Evolutionary conservation across 345 rosid species (phyloP), one percentile per base, ranked within the genome.

Genomic region (Dimocarpus longan): DNA sequence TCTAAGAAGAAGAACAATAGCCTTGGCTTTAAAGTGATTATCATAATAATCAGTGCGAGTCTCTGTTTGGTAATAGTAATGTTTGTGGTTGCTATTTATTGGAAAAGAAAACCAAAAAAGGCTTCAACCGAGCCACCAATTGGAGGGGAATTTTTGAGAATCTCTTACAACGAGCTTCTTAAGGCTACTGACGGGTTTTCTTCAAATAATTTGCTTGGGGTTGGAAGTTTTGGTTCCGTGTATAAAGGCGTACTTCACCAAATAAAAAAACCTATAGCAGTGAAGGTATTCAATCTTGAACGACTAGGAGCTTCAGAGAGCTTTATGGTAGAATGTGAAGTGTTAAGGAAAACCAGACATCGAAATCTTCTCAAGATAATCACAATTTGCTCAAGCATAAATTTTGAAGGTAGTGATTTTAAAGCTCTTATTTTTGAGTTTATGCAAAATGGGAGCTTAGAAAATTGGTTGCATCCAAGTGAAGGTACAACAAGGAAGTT

Each of bases 281-380:
- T 85, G 5, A 85, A 82, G 72, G 77, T 80, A 8, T 32, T 75
- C 12, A 78, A 82, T 12, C 83, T 82, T 24, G 21, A 8, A 15
- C 43, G 71, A 18, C 48, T 72, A 1, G 85, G 78, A 16, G 86
- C 85, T 50, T 4, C 63, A 9, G 63, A 54, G 46, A 86, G 85
- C 74, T 83, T 86, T 70, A 18, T 56, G 4, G 76, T 78, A 9
- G 82, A 86, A 42, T 83, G 86, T 19, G 65, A 79, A 70, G 79
- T 80, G 7, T 6, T 86, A 19, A 76, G 70, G 4, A 79, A 77
- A 8, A 43, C 79, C 48, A 64, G 83, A 16, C 85, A 83, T 19
- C 66, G 81, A 5, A 80, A 85, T 76, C 75, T 80, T 24, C 68
- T 78, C 22, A 82, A 78, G 28, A 56, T 77, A n/a, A 8, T 81